phyloP scores from a whole-genome alignment of 768 basidiomycete species.

The Psilocybe cubensis region DNA sequence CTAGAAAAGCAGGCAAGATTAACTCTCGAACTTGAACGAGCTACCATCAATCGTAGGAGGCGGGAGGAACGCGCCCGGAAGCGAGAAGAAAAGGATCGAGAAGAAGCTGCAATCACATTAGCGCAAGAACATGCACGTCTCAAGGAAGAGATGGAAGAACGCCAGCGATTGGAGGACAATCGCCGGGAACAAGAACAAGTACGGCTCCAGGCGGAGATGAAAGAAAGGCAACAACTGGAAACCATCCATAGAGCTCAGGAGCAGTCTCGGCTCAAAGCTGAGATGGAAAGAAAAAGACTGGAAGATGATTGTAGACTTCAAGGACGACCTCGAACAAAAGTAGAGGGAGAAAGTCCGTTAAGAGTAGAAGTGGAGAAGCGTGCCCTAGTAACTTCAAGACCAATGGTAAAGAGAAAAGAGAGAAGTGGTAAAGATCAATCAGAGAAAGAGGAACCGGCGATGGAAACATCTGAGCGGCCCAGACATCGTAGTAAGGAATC shows the following conservation, averaged over 20 bases:
- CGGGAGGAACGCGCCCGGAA: slow-evolving; percentile 31
- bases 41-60: slow-evolving; percentile 30
- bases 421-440: not conserved
- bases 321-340: slow-evolving; percentile 17
- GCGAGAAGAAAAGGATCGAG: slow-evolving; percentile 22
- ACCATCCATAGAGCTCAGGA: no score
- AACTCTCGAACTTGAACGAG: slow-evolving; percentile 30
- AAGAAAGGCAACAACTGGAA: no score
- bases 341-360: slow-evolving; percentile 1
- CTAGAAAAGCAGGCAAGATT: slow-evolving; percentile 27
- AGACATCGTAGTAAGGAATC: not conserved
- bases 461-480: not conserved
- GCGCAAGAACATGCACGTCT: slow-evolving; percentile 14
- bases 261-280: no score
- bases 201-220: no score
- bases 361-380: slow-evolving; percentile 13
- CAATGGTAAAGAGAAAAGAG: slow-evolving; percentile 8
- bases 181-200: slow-evolving; percentile 12
- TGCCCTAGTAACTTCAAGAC: slow-evolving; percentile 2
- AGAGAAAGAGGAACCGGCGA: not conserved
- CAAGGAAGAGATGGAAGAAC: slow-evolving; percentile 18
- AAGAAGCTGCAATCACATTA: slow-evolving; percentile 13
- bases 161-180: slow-evolving; percentile 12
- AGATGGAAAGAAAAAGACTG: no score
- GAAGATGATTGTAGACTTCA: slow-evolving; percentile 11